Base-by-base conservation (phyloP, 768 basidiomycete genomes). In the Glaciozyma martinii region DNA sequence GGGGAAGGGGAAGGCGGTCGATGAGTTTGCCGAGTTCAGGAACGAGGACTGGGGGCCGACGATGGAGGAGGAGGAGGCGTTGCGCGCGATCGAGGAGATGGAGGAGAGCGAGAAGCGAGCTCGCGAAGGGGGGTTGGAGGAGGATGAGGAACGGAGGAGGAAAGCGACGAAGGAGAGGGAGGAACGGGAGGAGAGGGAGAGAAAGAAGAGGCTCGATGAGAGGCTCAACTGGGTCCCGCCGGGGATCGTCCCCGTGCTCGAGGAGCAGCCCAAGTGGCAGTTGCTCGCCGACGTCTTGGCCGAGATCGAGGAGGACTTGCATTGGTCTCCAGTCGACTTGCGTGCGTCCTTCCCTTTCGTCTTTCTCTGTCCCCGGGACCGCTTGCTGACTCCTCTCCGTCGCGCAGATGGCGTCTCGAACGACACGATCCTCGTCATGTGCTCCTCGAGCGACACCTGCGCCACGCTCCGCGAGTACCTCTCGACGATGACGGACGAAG, bases 241-340 rank as follows among this genome's bases (percentile, higher is more conserved):
- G 15, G 85, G 84, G 1, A 84, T 93, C 76, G 84, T 90, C 53
- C 89, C 90, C 0, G 83, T 92, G 0, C 79, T 97, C 29, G 95
- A 98, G 76, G 95, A 98, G 73, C 81, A 89, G 52, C 93, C 93
- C 0, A 99, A 99, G 75, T 98, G 95, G 94, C 82, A 82, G 62
- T 75, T 93, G 12, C 78, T 99, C 18, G 82, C 85, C 0, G 88
- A 90, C n/a, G 82, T 93, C 0, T 75, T 99, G 52, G 81, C 89
- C 58, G 95, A 99, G 77, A 86, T 91, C 3, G 95, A 98, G 76
- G 85, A 85, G 65, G 89, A 92, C 69, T 86, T 88, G 56, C 59
- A 74, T 47, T 71, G 66, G 60, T 61, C 67, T 0, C 55, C 50
- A 3, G 66, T 69, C n/a, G 70, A 67, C 55, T 65, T 57, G 2